A percentile compares a stretch with the other conserved stretches of the same genome.
These are phyloP conservation scores for Aspergillus carbonarius DNA, from an alignment of 2,329 filamentous ascomycete genomes.

Conservation along the genomic window DNA sequence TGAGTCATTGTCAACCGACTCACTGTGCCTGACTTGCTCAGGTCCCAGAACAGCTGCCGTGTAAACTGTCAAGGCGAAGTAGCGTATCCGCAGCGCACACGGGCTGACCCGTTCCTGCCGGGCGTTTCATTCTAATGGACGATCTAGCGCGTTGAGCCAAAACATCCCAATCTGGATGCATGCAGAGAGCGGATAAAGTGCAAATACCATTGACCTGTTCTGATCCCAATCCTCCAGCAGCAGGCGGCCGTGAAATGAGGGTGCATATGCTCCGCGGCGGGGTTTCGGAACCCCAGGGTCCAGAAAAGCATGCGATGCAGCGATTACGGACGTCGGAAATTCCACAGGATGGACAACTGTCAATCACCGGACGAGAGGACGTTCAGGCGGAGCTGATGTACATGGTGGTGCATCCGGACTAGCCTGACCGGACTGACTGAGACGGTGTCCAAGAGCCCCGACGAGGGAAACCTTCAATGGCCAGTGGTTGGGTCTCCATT, in stretches of 20 bases:
- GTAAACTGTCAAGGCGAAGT: too few species aligned
- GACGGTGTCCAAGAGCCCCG: slow-evolving; percentile 6
- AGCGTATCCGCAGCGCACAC: neutral
- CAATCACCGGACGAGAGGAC: neutral
- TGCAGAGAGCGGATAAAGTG: neutral
- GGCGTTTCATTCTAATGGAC: neutral
- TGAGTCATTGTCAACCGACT: slow-evolving; percentile 10
- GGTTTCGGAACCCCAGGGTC: neutral
- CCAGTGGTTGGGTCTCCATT: slow-evolving; percentile 6
- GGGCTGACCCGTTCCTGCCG: neutral
- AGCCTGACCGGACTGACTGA: neutral
- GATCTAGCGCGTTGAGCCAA: neutral
- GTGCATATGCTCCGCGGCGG: slow-evolving; percentile 7
- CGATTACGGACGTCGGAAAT: neutral
- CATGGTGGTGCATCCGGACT: neutral
- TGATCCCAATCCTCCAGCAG: neutral
- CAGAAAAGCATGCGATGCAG: slow-evolving; percentile 1
- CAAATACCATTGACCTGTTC: neutral
- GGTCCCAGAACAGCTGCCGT: neutral
- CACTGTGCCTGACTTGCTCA: neutral
- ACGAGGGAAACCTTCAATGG: slow-evolving; percentile 7
- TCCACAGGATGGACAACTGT: slow-evolving; percentile 1
- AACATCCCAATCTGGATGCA: neutral
- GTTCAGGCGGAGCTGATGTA: neutral
- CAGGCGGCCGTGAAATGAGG: neutral